A percentile compares a stretch with the other conserved stretches of the same genome.
phyloP scores from a whole-genome alignment of 2,329 filamentous ascomycete genomes.

The Xylaria sp. region DNA sequence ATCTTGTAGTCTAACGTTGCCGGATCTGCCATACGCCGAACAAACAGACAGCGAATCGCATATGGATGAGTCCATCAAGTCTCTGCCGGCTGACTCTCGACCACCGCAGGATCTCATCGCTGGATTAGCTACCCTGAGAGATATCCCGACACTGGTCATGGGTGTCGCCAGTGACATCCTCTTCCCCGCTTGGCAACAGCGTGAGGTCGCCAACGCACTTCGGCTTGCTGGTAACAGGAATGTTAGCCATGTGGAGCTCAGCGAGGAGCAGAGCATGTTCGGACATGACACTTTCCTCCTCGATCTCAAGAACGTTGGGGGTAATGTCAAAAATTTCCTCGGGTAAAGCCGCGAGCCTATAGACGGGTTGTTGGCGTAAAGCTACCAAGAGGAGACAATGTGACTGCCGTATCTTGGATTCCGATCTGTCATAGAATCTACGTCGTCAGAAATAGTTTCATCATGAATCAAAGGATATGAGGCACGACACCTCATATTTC shows the following conservation, averaged over 20 bases:
- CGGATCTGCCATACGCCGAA: constrained; percentile 86
- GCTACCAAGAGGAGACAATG: background rate
- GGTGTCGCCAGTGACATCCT: constrained; percentile 96
- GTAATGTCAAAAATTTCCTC: constrained; percentile 82
- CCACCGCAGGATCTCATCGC: constrained; percentile 83
- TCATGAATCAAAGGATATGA: background rate
- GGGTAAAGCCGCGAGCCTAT: constrained; percentile 54
- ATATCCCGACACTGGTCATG: constrained; percentile 87
- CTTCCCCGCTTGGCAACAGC: constrained; percentile 98
- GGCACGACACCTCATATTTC: background rate
- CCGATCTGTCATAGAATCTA: background rate
- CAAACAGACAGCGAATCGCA: constrained; percentile 65
- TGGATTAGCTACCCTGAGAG: constrained; percentile 75
- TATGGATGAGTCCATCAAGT: constrained; percentile 45
- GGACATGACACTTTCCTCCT: constrained; percentile 96
- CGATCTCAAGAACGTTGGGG: constrained; percentile 91
- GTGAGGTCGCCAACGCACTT: constrained; percentile 88
- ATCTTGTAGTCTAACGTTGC: constrained; percentile 82
- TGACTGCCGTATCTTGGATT: background rate
- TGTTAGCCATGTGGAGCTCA: constrained; percentile 89
- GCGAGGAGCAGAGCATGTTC: constrained; percentile 93
- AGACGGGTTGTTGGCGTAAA: background rate
- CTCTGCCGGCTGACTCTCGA: constrained; percentile 52
- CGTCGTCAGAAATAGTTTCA: background rate
- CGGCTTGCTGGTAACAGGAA: constrained; percentile 78